Evolutionary conservation across 768 basidiomycete genomes (phyloP), one percentile per base, ranked within the genome.

Genomic region (Paxillus involutus): DNA sequence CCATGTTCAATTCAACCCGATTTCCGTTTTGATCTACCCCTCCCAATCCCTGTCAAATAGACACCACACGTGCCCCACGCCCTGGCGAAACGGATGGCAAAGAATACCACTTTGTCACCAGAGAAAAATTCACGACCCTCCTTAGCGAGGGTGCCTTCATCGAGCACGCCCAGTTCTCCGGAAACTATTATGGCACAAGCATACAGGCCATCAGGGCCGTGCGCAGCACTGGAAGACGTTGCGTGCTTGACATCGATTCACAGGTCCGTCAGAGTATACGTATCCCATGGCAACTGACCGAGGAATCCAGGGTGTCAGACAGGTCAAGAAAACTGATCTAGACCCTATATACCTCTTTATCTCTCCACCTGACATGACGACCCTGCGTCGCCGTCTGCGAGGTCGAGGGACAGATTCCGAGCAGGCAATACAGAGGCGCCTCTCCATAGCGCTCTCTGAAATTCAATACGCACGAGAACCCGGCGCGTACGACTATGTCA

Each of bases 241-340:
- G 96, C 68, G 87, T 98, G 54, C 80, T 98, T 37, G 96, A 98
- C 68, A 98, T 98, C 54, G 96, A 98, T 65, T 87, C 90, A 10
- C 95, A 98, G 87, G 93, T 91, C 66, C 52, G 77, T 73, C 44
- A 17, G 32, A 49, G 21, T 55, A 37, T 62, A 61, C 48, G 17
- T 36, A 12, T 11, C 12, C 17, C 40, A 11, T 19, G 35, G 6
- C 4, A 33, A 3, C 26, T 40, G 9, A 35, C 52, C 53, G 33
- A 57, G 30, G 36, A 14, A 41, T 49, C 2, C 71, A 95, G 92
- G 96, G 96, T 47, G 91, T 98, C 56, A 88, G 85, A 53, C 91
- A 95, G 72, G 88, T 98, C 65, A 97, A 95, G 68, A 75, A 82
- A 49, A 92, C 92, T 29, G 71, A 80, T 50, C 75, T 98, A 35